A percentile compares a stretch with the other conserved stretches of the same genome.
Evolutionary conservation across 2,329 filamentous ascomycete species (phyloP).

Genomic region (Microsporum audouinii): DNA sequence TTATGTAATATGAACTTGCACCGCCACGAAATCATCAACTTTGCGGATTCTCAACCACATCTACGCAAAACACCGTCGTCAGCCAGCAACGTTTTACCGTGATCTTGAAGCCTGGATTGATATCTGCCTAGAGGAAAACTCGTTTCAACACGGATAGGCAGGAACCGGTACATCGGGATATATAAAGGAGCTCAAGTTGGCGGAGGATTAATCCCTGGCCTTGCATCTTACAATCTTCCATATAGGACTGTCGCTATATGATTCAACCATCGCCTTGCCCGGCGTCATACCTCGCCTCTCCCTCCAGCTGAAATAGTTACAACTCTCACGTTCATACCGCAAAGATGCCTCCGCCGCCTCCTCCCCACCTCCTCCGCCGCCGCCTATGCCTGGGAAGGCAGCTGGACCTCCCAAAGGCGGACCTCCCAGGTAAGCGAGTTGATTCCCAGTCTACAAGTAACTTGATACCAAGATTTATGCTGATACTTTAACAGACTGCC

Average conservation of each 20-base stretch:
- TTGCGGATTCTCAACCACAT: neutral
- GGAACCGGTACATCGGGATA: neutral
- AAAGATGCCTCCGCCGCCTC: slow-evolving; percentile 41
- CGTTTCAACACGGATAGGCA: neutral
- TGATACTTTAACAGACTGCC: slow-evolving; percentile 51
- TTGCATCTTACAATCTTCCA: neutral
- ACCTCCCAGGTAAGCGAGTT: slow-evolving; percentile 23
- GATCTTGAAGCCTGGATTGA: neutral
- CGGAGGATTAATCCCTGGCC: too few species aligned
- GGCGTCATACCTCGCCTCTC: slow-evolving; percentile 1
- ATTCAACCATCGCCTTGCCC: neutral
- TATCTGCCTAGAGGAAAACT: neutral
- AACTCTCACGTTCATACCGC: slow-evolving; percentile 6
- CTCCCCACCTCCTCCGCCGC: slow-evolving; percentile 47
- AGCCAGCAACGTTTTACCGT: neutral
- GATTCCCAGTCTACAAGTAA: neutral
- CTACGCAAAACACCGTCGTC: neutral
- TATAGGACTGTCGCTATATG: slow-evolving; percentile 6
- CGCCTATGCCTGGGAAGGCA: slow-evolving; percentile 45
- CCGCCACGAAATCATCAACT: neutral
- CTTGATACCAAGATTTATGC: slow-evolving; percentile 14
- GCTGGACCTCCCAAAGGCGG: slow-evolving; percentile 44
- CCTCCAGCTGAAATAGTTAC: neutral
- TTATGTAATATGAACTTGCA: neutral
- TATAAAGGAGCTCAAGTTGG: neutral